Evolutionary conservation across 1,284 basidiomycete species (phyloP), one percentile per base, ranked within the genome.

Genomic region (Leccinum subfulvum): DNA sequence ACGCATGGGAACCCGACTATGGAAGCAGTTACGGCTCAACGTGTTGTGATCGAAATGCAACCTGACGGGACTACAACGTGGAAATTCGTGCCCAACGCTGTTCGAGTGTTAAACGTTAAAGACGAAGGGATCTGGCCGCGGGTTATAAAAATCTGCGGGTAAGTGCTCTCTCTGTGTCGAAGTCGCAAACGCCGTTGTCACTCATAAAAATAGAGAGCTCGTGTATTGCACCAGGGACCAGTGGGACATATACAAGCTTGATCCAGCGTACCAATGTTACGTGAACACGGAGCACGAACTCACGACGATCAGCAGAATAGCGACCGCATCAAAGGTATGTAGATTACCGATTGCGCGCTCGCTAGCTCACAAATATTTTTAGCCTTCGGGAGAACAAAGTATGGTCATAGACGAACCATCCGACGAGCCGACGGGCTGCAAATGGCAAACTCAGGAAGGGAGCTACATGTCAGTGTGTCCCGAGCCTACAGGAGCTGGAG

Each of bases 181-280:
- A 51, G 49, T 51, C 49, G 13, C 7, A 21, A 51, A 21, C 3
- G 4, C 44, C 8, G 5, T 28, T 23, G 37, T 11, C 23, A 28
- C 9, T 41, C 14, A 41, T 56, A 4, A 23, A 39, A 16, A n/a
- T 14, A 57, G 56, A 5, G 23, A 51, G 7, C 47, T 61, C 10
- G 14, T 61, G 2, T 18, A 53, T 61, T 61, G 56, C 33, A 57
- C n/a, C 14, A 57, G 60, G 18, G 56, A 61, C 18, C 47, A 61
- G 41, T 61, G 51, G 60, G n/a, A 62, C 23, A 62, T 62, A n/a
- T 62, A 59, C 39, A 62, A 62, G 30, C 57, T 59, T 3, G 26
- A 62, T 11, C 57, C 30, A 44, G 49, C 16, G 26, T 59, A 62
- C 18, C 26, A 8, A 14, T 62, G 57, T n/a, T 54, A 59, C 8